These are phyloP conservation scores for Coemansia aciculifera DNA, from an alignment of 192 early-diverging fungal species.

Conservation along the genomic window DNA sequence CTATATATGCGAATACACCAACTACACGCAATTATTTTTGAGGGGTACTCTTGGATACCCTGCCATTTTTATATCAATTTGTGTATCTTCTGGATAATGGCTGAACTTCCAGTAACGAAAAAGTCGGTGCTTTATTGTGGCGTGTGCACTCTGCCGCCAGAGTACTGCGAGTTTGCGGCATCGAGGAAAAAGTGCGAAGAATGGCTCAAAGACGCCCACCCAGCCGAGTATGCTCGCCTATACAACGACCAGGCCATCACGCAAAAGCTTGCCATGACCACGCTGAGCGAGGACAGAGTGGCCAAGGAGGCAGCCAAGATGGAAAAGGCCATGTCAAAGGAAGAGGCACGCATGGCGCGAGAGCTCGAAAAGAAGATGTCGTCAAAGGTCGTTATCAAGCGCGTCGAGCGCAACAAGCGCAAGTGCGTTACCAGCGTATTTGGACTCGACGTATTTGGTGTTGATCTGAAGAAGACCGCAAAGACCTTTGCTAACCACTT, in stretches of 20 bases:
- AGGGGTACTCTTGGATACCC: background rate
- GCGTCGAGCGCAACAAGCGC: conserved; percentile 87
- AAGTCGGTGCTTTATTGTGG: conserved; percentile 40
- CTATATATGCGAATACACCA: background rate
- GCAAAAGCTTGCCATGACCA: conserved; percentile 35
- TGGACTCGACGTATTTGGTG: conserved; percentile 84
- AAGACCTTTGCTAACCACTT: conserved; percentile 95
- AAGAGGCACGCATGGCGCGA: conserved; percentile 74
- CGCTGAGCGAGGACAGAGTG: conserved; percentile 48
- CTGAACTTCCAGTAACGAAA: background rate
- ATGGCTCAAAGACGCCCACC: conserved; percentile 68
- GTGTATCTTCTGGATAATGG: background rate
- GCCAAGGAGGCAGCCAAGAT: conserved; percentile 54
- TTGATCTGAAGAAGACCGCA: conserved; percentile 96
- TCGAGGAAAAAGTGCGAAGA: conserved; percentile 78
- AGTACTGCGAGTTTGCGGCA: conserved; percentile 91
- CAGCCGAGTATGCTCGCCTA: conserved; percentile 60
- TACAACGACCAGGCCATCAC: conserved; percentile 56
- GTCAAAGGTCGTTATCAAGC: conserved; percentile 78
- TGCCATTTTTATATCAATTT: background rate
- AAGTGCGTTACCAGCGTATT: conserved; percentile 86
- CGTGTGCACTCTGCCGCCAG: conserved; percentile 44
- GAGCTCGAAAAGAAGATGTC: conserved; percentile 76
- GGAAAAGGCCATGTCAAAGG: conserved; percentile 59
- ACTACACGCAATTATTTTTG: background rate